Evolutionary conservation across 768 basidiomycete genomes (phyloP), one percentile per base, ranked within the genome.

Genomic region (Tubosaeta sp.): DNA sequence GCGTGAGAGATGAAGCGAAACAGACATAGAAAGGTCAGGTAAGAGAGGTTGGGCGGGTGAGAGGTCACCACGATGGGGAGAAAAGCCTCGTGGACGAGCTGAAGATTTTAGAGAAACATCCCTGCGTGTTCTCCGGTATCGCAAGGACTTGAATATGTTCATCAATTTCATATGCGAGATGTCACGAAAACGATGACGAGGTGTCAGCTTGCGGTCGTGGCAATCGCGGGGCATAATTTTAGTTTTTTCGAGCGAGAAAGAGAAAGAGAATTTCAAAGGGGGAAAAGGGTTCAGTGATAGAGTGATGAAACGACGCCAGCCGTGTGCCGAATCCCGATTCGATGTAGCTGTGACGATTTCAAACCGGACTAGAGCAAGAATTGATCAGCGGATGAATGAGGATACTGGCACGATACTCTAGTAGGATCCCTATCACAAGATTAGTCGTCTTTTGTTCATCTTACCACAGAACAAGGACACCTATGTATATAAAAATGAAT

Each of bases 101-200:
- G 56, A 33, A 7, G 53, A 48, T 22, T 32, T 50, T 17, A 5
- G 56, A 27, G 56, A 47, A 42, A 33, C 33, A 3, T 51, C 34
- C 39, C 37, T 52, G 38, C 46, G 52, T 41, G 57, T 41, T 48
- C 51, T 48, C 31, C 52, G 41, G 26, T 35, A 47, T 26, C 62
- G 57, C 43, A 66, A 47, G 33, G 57, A 59, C 46, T 62, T 62
- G 59, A 65, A 49, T 29, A 66, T 51, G 9, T 57, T 52, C 10
- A 34, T 50, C 11, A 66, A 39, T 54, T 59, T 65, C 6, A 55
- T 48, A 25, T 52, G 55, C 6, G 64, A 50, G 26, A 53, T 52
- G 29, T 65, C 62, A n/a, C 51, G 46, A 47, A 62, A 46, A 26
- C 57, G 57, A 42, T 43, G 53, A 26, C 50, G 46, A 34, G 48